phyloP scores from a whole-genome alignment of 2,329 filamentous ascomycete genomes.

The Sarocladium strictum region DNA sequence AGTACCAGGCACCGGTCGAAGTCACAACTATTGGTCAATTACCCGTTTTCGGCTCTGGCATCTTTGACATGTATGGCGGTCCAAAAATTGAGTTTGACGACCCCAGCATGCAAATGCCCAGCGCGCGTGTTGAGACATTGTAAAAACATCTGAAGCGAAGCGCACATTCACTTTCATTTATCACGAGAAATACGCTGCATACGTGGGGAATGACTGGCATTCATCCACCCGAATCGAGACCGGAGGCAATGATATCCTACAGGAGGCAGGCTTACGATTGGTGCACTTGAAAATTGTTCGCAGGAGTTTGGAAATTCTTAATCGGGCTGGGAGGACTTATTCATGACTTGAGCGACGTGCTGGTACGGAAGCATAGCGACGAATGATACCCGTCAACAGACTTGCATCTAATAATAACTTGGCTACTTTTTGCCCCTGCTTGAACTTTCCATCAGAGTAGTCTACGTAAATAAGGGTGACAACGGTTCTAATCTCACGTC shows the following conservation, averaged over 20 bases:
- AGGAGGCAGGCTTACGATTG: neutral
- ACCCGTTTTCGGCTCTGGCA: slow-evolving; percentile 41
- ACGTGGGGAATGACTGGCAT: neutral
- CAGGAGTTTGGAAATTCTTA: neutral
- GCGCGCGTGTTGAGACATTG: slow-evolving; percentile 50
- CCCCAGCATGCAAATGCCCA: slow-evolving; percentile 53
- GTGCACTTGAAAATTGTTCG: neutral
- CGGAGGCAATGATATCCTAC: neutral
- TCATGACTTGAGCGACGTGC: neutral
- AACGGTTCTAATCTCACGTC: no score
- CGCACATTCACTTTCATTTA: neutral
- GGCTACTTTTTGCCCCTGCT: no score
- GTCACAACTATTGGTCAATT: slow-evolving; percentile 48
- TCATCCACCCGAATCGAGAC: neutral
- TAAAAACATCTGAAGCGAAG: slow-evolving; percentile 23
- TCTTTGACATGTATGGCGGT: slow-evolving; percentile 45
- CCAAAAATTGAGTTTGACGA: slow-evolving; percentile 55
- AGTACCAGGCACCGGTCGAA: slow-evolving; percentile 53
- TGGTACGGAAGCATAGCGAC: neutral
- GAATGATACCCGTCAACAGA: slow-evolving; percentile 4
- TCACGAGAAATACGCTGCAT: neutral
- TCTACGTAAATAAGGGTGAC: no score
- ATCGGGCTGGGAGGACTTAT: neutral
- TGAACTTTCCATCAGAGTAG: no score
- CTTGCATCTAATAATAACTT: neutral